Conservation (phyloP, 2,329 filamentous ascomycete genomes). For the Magnaporthiopsis rhizophila region DNA sequence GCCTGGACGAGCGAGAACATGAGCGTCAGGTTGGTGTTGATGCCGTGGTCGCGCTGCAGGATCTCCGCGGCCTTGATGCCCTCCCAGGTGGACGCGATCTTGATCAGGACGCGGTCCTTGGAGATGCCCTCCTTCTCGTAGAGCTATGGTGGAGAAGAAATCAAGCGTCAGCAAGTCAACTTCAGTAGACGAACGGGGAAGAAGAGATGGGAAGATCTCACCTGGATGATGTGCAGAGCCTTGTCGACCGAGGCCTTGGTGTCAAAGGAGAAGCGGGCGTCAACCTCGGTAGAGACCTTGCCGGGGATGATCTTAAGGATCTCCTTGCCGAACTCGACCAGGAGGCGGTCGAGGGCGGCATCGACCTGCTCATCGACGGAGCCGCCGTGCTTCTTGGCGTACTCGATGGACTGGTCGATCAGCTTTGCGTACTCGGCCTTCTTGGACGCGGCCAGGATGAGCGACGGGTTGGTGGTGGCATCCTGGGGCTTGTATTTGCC, state of each 20-base stretch:
- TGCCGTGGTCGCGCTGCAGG: conserved; percentile 87
- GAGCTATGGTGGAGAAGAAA: conserved; percentile 48
- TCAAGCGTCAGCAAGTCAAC: background rate
- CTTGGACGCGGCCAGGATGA: conserved; percentile 97
- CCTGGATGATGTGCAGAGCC: conserved; percentile 93
- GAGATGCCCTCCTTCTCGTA: conserved; percentile 87
- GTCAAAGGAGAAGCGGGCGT: conserved; percentile 92
- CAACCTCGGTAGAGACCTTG: conserved; percentile 98
- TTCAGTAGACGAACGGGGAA: background rate
- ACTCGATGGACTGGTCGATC: conserved; percentile 76
- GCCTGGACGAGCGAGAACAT: conserved; percentile 82
- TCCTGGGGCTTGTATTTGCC: conserved; percentile 99
- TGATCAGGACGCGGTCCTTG: conserved; percentile 96
- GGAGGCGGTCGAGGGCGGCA: conserved; percentile 79
- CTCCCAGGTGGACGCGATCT: conserved; percentile 98
- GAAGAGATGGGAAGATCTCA: conserved; percentile 32
- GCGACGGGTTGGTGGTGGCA: conserved; percentile 98
- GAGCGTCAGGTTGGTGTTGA: conserved; percentile 84
- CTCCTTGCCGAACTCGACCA: conserved; percentile 97
- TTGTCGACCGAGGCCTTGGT: conserved; percentile 88
- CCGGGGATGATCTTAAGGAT: conserved; percentile 95
- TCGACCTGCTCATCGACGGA: conserved; percentile 78
- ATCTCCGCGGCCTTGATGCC: conserved; percentile 98
- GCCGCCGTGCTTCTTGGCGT: conserved; percentile 70
- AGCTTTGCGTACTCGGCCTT: conserved; percentile 92